phyloP scores from a whole-genome alignment of 371 early-diverging fungal genomes.

The Mortierella sp. region DNA sequence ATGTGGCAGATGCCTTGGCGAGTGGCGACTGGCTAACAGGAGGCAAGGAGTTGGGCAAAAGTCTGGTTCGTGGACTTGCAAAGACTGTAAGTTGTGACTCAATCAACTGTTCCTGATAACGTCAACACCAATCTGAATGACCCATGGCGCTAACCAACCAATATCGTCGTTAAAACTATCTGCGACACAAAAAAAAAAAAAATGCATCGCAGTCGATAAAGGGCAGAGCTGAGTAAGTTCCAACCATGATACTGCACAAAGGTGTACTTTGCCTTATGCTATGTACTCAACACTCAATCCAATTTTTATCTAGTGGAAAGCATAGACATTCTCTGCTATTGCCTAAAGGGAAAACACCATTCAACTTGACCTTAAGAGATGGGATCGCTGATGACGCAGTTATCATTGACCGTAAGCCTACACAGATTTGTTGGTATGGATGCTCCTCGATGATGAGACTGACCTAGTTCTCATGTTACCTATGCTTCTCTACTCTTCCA shows the following conservation, averaged over 20 bases:
- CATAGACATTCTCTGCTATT: conserved; percentile 37
- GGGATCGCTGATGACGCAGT: conserved; percentile 36
- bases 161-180: too few relatives aligned
- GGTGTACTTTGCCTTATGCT: neutral
- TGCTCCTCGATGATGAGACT: neutral
- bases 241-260: neutral
- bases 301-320: conserved; percentile 19
- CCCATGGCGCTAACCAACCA: too few relatives aligned
- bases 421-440: too few relatives aligned
- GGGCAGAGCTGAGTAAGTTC: conserved; percentile 33
- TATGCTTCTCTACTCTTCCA: neutral
- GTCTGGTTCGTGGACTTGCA: conserved; percentile 51
- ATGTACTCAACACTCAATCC: neutral
- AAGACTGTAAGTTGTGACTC: conserved; percentile 25
- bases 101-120: neutral
- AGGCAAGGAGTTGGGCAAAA: conserved; percentile 53
- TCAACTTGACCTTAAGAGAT: conserved; percentile 16
- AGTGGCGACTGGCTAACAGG: conserved; percentile 56
- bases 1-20: conserved; percentile 49
- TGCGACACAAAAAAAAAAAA: conserved; percentile 36
- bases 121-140: neutral
- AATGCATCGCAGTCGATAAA: conserved; percentile 39
- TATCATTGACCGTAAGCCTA: conserved; percentile 26
- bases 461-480: neutral
- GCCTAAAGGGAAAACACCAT: conserved; percentile 29